A percentile compares a stretch with the other conserved stretches of the same genome.
Evolutionary conservation across 495 filamentous ascomycete species (phyloP).

Genomic region (Penicillium atrosanguineum): DNA sequence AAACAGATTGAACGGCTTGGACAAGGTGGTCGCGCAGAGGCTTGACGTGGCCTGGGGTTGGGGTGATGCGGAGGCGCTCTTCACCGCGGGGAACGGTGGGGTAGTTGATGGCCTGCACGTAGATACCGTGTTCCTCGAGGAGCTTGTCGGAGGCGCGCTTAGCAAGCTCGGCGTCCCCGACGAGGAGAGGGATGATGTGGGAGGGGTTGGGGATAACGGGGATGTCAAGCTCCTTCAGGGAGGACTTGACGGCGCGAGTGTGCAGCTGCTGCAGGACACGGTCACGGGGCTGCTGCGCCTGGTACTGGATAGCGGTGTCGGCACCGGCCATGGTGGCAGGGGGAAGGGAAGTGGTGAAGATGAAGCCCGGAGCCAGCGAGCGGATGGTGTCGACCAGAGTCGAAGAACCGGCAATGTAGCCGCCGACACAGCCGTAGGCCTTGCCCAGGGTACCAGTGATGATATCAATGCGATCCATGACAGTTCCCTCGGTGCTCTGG

Average conservation of each 20-base stretch:
- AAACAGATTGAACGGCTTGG: constrained; percentile 81
- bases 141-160: constrained; percentile 87
- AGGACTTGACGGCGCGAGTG: constrained; percentile 85
- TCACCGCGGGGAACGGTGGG: constrained; percentile 95
- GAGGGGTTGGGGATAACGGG: constrained; percentile 98
- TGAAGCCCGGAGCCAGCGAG: constrained; percentile 94
- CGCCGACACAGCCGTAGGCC: constrained; percentile 95
- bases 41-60: constrained; percentile 86
- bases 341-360: constrained; percentile 96
- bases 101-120: constrained; percentile 99
- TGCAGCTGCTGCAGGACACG: constrained; percentile 90
- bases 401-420: constrained; percentile 90
- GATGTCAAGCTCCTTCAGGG: constrained; percentile 72
- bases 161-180: constrained; percentile 92
- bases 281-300: constrained; percentile 75
- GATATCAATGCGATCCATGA: constrained; percentile 96
- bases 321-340: constrained; percentile 97
- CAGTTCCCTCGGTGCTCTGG: constrained; percentile 62
- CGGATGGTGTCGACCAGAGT: constrained; percentile 93
- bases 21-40: constrained; percentile 81
- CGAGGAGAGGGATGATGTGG: constrained; percentile 91
- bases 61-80: constrained; percentile 92
- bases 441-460: constrained; percentile 97
- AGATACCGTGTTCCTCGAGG: constrained; percentile 83
- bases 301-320: constrained; percentile 87